Evolutionary conservation across 306 rosid species (phyloP), one percentile per base, ranked within the genome.

Genomic region (Acacia crassicarpa): DNA sequence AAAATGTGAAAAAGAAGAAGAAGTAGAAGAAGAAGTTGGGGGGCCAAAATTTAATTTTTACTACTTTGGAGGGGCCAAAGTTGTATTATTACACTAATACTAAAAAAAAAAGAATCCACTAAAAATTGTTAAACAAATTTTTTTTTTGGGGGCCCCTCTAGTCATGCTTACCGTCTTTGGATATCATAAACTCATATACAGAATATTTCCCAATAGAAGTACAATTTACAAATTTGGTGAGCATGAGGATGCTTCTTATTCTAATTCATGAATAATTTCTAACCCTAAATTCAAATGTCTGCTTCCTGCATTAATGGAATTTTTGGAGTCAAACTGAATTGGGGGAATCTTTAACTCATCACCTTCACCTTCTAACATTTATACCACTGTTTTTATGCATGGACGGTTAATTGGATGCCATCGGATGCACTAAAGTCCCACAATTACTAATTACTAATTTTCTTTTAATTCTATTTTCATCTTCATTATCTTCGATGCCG

Each of bases 321-420:
- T 12, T 7, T 7, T 38, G 9, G 73, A 8, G 2, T 59, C 75
- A 27, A 80, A 84, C 0, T 63, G 87, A 70, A 38, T 70, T 0
- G 76, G 78, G 2, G 87, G 79, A 45, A 76, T 9, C 53, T 15
- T 5, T 13, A 76, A 43, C 3, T 79, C 53, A 5, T 75, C 74
- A 4, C 4, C 35, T 6, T 68, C 71, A 49, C 76, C 79, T 76
- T 76, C 75, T 1, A 84, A n/a, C 79, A 76, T 80, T 49, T 62
- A 67, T 4, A 80, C 43, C 15, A 84, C 81, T 3, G 2, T 8
- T 19, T 74, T 80, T 53, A 80, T 80, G 2, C 71, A 54, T 54
- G 62, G 62, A 2, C 23, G 25, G 4, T 8, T 54, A 2, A 20
- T 20, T 20, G 12, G 12, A 54, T n/a, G 5, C 27, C 30, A 56